phyloP scores from a whole-genome alignment of 768 basidiomycete species.

The Dioszegia crocea region DNA sequence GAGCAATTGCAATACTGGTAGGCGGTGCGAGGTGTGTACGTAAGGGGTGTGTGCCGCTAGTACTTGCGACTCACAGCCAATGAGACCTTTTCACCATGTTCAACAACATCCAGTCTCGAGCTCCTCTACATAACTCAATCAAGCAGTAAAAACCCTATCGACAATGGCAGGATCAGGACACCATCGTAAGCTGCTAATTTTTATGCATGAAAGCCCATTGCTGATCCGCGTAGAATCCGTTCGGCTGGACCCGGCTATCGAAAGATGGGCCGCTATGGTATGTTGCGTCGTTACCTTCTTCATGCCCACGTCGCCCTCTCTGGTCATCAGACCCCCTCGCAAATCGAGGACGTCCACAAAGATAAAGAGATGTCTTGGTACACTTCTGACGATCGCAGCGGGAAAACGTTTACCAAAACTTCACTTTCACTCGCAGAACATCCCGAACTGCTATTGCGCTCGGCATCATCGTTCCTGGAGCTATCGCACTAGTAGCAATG shows the following conservation, averaged over 20 bases:
- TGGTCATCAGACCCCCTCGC: too few relatives aligned
- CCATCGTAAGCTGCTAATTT: constrained; percentile 13
- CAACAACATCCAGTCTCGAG: too few relatives aligned
- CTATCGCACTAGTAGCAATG: constrained; percentile 31
- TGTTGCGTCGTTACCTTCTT: constrained; percentile 7
- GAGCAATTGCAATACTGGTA: neutral
- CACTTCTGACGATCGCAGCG: constrained; percentile 55
- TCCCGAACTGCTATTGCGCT: constrained; percentile 60
- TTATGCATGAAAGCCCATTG: neutral
- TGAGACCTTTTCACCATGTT: too few relatives aligned
- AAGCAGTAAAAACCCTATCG: too few relatives aligned
- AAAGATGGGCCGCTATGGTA: constrained; percentile 63
- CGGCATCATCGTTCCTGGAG: constrained; percentile 64
- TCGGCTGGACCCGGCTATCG: constrained; percentile 56
- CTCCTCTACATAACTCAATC: neutral
- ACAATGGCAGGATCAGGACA: constrained; percentile 17
- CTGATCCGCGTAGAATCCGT: neutral
- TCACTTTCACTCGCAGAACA: constrained; percentile 70
- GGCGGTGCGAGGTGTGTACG: too few relatives aligned
- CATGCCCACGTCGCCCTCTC: too few relatives aligned
- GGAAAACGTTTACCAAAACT: constrained; percentile 76
- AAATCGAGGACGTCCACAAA: too few relatives aligned
- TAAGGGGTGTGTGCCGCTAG: too few relatives aligned
- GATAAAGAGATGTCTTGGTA: too few relatives aligned
- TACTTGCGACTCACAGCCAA: too few relatives aligned